Base-by-base conservation (phyloP, 2,329 filamentous ascomycete species). In the Colletotrichum lupini region DNA sequence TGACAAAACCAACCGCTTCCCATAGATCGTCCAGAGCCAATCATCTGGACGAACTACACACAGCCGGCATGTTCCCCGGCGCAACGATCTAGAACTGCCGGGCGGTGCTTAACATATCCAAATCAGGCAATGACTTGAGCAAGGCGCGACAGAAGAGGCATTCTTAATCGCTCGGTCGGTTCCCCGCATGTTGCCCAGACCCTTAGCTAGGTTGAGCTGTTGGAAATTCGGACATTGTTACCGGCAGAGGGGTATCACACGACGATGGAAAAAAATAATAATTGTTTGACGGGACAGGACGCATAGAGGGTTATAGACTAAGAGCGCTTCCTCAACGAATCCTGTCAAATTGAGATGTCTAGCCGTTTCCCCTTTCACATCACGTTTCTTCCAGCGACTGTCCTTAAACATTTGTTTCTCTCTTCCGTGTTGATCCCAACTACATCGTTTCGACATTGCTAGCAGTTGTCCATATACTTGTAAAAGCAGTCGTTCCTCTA, bases 101-200 rank as follows among this genome's bases (percentile, higher is more conserved):
- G 6, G 5, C 5, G 32, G 60, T 73, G 67, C 32, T 65, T 49
- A 70, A 0, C 0, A 52, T 9, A 52, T 35, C 70, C 67, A 2
- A 7, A 61, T 70, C 12, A 8, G 67, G 70, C 11, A 65, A 14
- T 49, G 2, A 9, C 5, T 2, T 7, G 46, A 68, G 46, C 58
- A 22, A 19, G 37, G 16, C 55, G 19, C 14, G 16, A 24, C 1
- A 49, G 14, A 63, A 22, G 24, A 22, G 65, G 66, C 68, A 72
- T 53, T 26, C 32, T 30, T 68, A 64, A 12, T 63, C 69, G 30
- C 69, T 56, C 65, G n/a, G 28, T 52, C 30, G 53, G 57, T 68
- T 68, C 69, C 69, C 69, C 56, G 55, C 70, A 63, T 63, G 7
- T 19, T 49, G 28, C 56, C 70, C 26, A 35, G 32, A 28, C 49